Evolutionary conservation across 164 flowering plant genomes (phyloP).

Genomic region (Platanus orientalis): DNA sequence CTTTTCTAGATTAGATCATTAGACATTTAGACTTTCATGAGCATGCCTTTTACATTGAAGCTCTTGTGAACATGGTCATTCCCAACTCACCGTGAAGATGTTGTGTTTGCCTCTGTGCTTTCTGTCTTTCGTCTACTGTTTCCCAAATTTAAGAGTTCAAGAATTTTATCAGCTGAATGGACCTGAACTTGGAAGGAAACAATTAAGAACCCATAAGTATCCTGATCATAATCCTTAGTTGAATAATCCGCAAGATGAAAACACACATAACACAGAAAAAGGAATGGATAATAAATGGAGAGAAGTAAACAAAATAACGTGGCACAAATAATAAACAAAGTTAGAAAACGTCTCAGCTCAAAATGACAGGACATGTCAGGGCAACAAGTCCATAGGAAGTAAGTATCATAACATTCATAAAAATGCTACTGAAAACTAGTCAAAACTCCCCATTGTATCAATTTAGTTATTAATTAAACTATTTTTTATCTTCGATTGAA

Average conservation of each 20-base stretch:
- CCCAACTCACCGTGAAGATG: slow-evolving; percentile 74
- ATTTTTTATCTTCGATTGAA: no score
- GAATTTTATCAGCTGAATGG: slow-evolving; percentile 82
- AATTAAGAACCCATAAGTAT: slow-evolving; percentile 1
- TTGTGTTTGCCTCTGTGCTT: slow-evolving; percentile 83
- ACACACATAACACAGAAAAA: neutral
- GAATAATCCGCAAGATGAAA: neutral
- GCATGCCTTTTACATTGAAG: no score
- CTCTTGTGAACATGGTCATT: neutral
- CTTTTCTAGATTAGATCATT: no score
- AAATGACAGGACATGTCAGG: neutral
- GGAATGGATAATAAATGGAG: neutral
- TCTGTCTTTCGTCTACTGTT: slow-evolving; percentile 91
- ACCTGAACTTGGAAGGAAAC: slow-evolving; percentile 42
- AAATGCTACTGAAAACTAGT: no score
- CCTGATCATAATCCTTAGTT: neutral
- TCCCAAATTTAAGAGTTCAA: slow-evolving; percentile 81
- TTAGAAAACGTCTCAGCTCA: neutral
- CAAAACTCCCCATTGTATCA: no score
- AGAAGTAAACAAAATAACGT: neutral
- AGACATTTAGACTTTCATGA: no score
- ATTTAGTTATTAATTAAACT: no score
- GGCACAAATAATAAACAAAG: neutral
- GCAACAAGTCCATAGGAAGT: neutral
- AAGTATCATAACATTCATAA: no score